Evolutionary conservation across 2,329 filamentous ascomycete species (phyloP), one percentile per base, ranked within the genome.

Genomic region (Pseudopyricularia javanii): DNA sequence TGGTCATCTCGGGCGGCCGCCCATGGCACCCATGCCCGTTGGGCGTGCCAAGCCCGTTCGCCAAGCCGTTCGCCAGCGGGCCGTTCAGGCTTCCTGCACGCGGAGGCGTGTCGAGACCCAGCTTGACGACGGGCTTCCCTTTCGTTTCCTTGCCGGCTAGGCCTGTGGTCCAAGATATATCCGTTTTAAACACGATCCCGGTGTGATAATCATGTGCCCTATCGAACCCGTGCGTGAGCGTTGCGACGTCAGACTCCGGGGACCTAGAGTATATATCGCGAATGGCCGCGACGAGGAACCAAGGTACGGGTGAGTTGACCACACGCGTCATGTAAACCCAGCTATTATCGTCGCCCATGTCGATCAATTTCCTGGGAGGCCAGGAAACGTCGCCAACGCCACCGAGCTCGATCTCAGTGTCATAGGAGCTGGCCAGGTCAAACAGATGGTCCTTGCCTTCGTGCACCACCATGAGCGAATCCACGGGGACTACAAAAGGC

Each of bases 401-500:
- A 59, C 77, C 74, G 15, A 82, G 63, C 59, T 81, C 76, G 37
- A 80, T 64, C 20, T 68, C 64, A 14, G 81, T 61, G 54, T 70
- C 66, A 61, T 81, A 82, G 22, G 66, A 64, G 50, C 76, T 70
- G 30, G 72, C 74, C 37, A 79, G 63, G 55, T 71, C 72, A 57
- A 75, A 74, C 5, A 68, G 66, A 32, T 65, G 63, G 24, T 74
- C 71, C 4, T 43, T n/a, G 49, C 77, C 73, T 49, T 68, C 67
- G 45, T 73, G 66, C 56, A 75, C 70, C 51, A 80, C 63, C 28
- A 69, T 68, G 35, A 81, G 72, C 56, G 72, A 76, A 26, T 77
- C 72, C 33, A 74, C 68, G 3, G 77, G 74, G 12, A 82, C 66
- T 35, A 69, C 68, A 55, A 81, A 80, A 1, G 78, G 74, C 22